Evolutionary conservation across 345 rosid species (phyloP), one percentile per base, ranked within the genome.

Genomic region (Punica granatum): DNA sequence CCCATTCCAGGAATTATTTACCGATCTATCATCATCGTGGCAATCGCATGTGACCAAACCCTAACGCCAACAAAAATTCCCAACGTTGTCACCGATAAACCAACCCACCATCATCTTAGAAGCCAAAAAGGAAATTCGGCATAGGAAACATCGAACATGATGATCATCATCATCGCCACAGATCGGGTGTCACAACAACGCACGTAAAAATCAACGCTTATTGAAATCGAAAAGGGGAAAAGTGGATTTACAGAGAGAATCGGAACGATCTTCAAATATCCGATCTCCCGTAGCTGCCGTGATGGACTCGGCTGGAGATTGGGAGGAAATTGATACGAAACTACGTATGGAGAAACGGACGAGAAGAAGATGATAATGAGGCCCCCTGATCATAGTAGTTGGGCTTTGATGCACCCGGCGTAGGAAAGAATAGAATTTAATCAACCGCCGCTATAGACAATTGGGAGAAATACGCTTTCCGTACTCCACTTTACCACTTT

Each of bases 251-350:
- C 69, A 48, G 34, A 11, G 43, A 14, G 68, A 25, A 59, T 30
- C 54, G 14, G 56, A 35, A 32, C 58, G 32, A 46, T 68, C 65
- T 34, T 33, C 64, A 21, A 63, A 21, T 26, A 44, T 28, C 21
- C 21, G 61, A 35, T 35, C 43, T 10, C 10, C 42, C 19, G 28
- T 66, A 48, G 69, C 2, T 66, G 60, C 32, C 60, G 41, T 33
- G 34, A 36, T 48, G 61, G 66, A 62, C 43, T 70, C 32, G 53
- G 21, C 25, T 4, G 60, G 37, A 32, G 53, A 28, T 41, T 25
- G 31, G 41, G 67, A 61, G 28, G 73, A 43, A 60, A 70, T 30
- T 13, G 37, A 56, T 51, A 64, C 14, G 68, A 51, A 70, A 63
- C 7, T 23, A 32, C 31, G 16, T 3, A 37, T 11, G 35, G 35